A percentile compares a stretch with the other conserved stretches of the same genome.
Evolutionary conservation across 495 filamentous ascomycete genomes (phyloP).

Genomic region (Paragyromitra xinjiangensis): DNA sequence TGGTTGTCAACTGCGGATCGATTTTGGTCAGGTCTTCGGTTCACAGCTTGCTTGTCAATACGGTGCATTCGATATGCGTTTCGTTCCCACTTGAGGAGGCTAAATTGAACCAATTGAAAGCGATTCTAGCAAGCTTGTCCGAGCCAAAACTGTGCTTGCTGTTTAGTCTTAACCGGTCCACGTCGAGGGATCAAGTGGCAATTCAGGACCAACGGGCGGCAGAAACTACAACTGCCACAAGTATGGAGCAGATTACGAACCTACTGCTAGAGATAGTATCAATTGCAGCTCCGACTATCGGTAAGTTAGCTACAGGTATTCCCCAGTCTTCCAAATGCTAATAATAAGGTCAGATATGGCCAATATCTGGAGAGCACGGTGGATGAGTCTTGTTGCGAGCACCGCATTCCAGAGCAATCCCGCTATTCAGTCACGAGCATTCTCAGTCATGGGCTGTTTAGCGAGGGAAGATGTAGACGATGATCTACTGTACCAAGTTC

Average conservation of each 20-base stretch:
- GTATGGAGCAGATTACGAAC: constrained; percentile 61
- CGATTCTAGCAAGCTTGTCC: constrained; percentile 65
- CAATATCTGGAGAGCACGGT: constrained; percentile 74
- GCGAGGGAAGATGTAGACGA: constrained; percentile 74
- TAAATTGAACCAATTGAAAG: constrained; percentile 64
- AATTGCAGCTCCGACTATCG: constrained; percentile 68
- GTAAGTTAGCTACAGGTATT: constrained; percentile 6
- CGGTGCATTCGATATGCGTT: constrained; percentile 71
- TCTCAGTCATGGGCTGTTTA: constrained; percentile 74
- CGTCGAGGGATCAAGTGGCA: constrained; percentile 55
- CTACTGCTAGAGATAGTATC: constrained; percentile 69
- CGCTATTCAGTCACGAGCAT: constrained; percentile 72
- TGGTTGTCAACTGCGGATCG: constrained; percentile 70
- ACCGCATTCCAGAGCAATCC: constrained; percentile 76
- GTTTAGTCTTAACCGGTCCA: constrained; percentile 58
- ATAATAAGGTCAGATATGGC: constrained; percentile 62
- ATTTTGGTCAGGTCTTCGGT: constrained; percentile 66
- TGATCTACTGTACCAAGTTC: constrained; percentile 73
- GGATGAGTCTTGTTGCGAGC: constrained; percentile 75
- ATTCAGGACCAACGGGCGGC: constrained; percentile 54
- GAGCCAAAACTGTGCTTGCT: constrained; percentile 62
- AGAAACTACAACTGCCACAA: constrained; percentile 54
- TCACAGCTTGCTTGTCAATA: constrained; percentile 69
- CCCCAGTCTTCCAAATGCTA: background rate
- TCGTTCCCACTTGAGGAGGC: constrained; percentile 68